Conservation (phyloP, 2,329 filamentous ascomycete genomes). For the Paramyrothecium roridum region DNA sequence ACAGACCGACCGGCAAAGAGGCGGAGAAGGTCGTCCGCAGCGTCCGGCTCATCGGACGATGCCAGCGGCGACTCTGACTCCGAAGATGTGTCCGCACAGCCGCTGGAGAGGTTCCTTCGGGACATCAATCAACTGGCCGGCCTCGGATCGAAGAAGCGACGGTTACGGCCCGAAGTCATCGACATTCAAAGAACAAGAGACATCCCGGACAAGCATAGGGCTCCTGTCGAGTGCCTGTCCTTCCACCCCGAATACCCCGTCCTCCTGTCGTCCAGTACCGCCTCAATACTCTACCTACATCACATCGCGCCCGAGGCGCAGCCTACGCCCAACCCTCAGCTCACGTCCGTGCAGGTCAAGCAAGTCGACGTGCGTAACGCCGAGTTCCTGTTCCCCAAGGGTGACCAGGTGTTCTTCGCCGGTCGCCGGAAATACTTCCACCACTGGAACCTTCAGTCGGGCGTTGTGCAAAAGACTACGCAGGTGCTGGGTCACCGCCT, state of each 20-base stretch:
- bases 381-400: slow-evolving; percentile 69
- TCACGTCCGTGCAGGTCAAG: slow-evolving; percentile 86
- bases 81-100: slow-evolving; percentile 61
- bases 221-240: slow-evolving; percentile 75
- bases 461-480: slow-evolving; percentile 77
- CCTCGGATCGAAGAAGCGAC: slow-evolving; percentile 51
- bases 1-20: slow-evolving; percentile 49
- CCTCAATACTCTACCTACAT: slow-evolving; percentile 83
- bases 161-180: slow-evolving; percentile 80
- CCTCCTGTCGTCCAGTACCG: slow-evolving; percentile 82
- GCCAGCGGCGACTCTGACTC: slow-evolving; percentile 58
- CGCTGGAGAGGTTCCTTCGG: slow-evolving; percentile 76
- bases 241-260: slow-evolving; percentile 91
- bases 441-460: slow-evolving; percentile 83
- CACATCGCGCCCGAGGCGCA: slow-evolving; percentile 76
- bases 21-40: slow-evolving; percentile 48
- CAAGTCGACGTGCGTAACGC: slow-evolving; percentile 81
- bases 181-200: slow-evolving; percentile 89
- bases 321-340: slow-evolving; percentile 78
- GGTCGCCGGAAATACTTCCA: slow-evolving; percentile 91
- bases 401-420: slow-evolving; percentile 81
- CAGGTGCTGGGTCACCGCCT: slow-evolving; percentile 71
- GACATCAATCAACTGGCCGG: slow-evolving; percentile 66
- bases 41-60: slow-evolving; percentile 46
- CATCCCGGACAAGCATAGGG: slow-evolving; percentile 74